Evolutionary conservation across 495 filamentous ascomycete species (phyloP).

Genomic region (Neohortaea acidophila): DNA sequence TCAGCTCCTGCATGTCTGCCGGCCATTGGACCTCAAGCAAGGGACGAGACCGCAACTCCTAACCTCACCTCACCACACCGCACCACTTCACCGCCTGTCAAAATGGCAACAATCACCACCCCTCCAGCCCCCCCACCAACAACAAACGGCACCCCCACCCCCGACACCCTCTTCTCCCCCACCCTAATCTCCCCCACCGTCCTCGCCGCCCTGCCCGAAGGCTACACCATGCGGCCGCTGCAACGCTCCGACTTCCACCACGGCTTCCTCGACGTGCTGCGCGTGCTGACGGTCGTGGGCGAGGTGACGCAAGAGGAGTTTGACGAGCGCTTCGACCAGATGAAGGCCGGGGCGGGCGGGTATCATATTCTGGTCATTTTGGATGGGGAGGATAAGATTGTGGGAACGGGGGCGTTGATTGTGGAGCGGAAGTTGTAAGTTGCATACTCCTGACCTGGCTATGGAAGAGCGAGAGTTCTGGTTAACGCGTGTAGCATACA

Average conservation of each 20-base stretch:
- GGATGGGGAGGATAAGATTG: conserved; percentile 52
- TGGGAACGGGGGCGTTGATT: conserved; percentile 76
- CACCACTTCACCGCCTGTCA: background rate
- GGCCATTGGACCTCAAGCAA: too few relatives aligned
- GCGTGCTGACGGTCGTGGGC: conserved; percentile 84
- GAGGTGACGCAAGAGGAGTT: conserved; percentile 65
- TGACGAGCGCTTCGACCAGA: conserved; percentile 69
- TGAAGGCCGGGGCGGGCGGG: conserved; percentile 56
- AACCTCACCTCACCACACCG: background rate
- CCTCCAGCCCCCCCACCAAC: background rate
- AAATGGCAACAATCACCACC: conserved; percentile 1
- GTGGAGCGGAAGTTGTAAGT: conserved; percentile 72
- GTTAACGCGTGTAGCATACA: conserved; percentile 40
- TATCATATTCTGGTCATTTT: conserved; percentile 74
- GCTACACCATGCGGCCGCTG: conserved; percentile 72
- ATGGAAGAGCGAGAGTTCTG: too few relatives aligned
- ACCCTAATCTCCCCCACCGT: conserved; percentile 66
- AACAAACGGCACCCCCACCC: conserved; percentile 8
- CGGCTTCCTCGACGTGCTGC: conserved; percentile 78
- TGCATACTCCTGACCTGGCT: too few relatives aligned
- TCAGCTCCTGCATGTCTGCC: too few relatives aligned
- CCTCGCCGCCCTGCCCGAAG: conserved; percentile 51
- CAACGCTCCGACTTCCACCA: conserved; percentile 59
- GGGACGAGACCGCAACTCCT: too few relatives aligned
- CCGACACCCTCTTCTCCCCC: conserved; percentile 53